Evolutionary conservation across 2,329 filamentous ascomycete species (phyloP).

Genomic region (Aspergillus versicolor): DNA sequence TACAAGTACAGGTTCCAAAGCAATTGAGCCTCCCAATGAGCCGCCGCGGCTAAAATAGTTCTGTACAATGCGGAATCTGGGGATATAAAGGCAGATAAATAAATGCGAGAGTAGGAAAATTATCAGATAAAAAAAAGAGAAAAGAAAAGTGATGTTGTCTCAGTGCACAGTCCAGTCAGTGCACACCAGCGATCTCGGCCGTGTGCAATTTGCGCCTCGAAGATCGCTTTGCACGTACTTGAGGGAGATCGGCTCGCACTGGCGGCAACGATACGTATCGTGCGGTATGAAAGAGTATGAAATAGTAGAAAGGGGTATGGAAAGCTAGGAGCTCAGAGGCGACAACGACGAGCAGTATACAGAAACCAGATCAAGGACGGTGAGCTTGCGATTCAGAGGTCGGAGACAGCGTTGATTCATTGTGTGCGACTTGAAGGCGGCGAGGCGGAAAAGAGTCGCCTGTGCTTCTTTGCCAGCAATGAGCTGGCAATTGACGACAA

Average conservation of each 20-base stretch:
- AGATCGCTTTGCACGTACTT: slow-evolving; percentile 4
- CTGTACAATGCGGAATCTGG: slow-evolving; percentile 11
- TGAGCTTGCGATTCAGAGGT: slow-evolving; percentile 25
- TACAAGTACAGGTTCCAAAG: slow-evolving; percentile 16
- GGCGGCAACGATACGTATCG: neutral
- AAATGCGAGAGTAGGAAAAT: slow-evolving; percentile 5
- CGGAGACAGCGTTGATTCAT: slow-evolving; percentile 31
- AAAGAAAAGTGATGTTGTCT: slow-evolving; percentile 5
- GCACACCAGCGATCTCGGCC: slow-evolving; percentile 5
- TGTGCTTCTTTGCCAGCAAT: slow-evolving; percentile 18
- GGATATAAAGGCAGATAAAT: neutral
- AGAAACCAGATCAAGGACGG: slow-evolving; percentile 15
- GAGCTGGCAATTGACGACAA: slow-evolving; percentile 19
- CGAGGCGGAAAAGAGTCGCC: slow-evolving; percentile 19
- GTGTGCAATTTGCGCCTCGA: slow-evolving; percentile 2
- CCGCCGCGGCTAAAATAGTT: neutral
- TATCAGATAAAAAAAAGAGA: slow-evolving; percentile 7
- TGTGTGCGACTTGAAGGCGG: slow-evolving; percentile 29
- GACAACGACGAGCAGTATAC: slow-evolving; percentile 17
- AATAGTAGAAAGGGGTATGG: slow-evolving; percentile 25
- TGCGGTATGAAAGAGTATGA: neutral
- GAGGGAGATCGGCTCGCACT: slow-evolving; percentile 17
- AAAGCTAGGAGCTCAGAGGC: slow-evolving; percentile 29
- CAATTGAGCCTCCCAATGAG: slow-evolving; percentile 7
- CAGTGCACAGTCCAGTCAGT: slow-evolving; percentile 3